These are phyloP conservation scores for Gigaspora rosea DNA, from an alignment of 192 early-diverging fungal genomes.

Conservation along the genomic window DNA sequence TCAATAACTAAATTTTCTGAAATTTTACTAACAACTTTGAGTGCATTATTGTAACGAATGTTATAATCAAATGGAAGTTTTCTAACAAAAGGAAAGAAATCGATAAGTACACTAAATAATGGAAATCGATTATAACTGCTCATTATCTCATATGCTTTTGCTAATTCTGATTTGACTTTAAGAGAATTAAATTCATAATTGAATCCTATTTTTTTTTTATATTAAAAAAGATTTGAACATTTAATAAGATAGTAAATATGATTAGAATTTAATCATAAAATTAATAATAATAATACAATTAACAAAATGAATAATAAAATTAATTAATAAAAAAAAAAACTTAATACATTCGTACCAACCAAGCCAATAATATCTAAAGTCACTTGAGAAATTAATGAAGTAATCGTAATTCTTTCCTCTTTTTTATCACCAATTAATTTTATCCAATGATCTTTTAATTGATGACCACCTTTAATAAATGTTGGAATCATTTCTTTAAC, in stretches of 20 bases:
- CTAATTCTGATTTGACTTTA: slow-evolving; percentile 41
- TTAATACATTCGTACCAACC: slow-evolving; percentile 26
- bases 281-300: too few relatives aligned
- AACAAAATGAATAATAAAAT: too few relatives aligned
- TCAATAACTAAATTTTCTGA: slow-evolving; percentile 42
- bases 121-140: too few relatives aligned
- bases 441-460: slow-evolving; percentile 44
- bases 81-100: slow-evolving; percentile 29
- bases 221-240: neutral
- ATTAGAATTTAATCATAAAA: neutral
- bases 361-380: slow-evolving; percentile 52
- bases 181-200: slow-evolving; percentile 51
- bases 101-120: slow-evolving; percentile 33
- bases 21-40: slow-evolving; percentile 36
- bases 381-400: slow-evolving; percentile 39
- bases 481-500: slow-evolving; percentile 39
- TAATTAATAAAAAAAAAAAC: too few relatives aligned
- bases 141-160: slow-evolving; percentile 38
- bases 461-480: slow-evolving; percentile 37
- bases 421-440: slow-evolving; percentile 31
- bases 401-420: slow-evolving; percentile 43
- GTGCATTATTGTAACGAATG: slow-evolving; percentile 7
- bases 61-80: slow-evolving; percentile 37
- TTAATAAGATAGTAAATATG: neutral
- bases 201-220: slow-evolving; percentile 37